Evolutionary conservation across 176 grass and related monocot genomes (phyloP).

Genomic region (Cenchrus fungigraminus): DNA sequence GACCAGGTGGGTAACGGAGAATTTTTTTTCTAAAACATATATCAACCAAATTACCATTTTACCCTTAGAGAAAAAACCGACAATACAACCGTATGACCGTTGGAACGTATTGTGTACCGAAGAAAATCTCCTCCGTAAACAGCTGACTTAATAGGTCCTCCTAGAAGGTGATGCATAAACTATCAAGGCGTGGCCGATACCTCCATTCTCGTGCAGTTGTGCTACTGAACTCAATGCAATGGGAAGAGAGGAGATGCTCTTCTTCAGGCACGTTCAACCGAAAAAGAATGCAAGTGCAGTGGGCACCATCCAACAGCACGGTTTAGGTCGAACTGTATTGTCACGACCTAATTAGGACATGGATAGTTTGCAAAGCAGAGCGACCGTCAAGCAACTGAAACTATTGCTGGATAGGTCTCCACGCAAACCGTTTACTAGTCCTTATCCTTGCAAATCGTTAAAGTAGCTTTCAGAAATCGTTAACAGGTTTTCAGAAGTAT

Average conservation of each 20-base stretch:
- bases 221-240: slow-evolving; percentile 1
- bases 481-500: not conserved
- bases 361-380: not conserved
- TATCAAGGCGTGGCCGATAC: not conserved
- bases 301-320: not conserved
- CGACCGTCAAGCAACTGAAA: not conserved
- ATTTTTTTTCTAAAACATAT: no score
- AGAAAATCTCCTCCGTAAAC: no score
- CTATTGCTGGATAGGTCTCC: not conserved
- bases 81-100: no score
- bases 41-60: no score
- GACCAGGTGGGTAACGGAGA: no score
- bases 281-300: not conserved
- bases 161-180: no score
- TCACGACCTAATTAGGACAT: not conserved
- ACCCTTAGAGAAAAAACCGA: no score
- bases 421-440: not conserved
- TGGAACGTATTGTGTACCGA: no score
- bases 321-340: not conserved
- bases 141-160: no score
- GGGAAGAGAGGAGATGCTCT: not conserved
- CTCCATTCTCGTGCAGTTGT: not conserved
- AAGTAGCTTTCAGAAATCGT: not conserved
- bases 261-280: no score
- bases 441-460: not conserved